Evolutionary conservation across 225 moss, liverwort and hornwort genomes (phyloP), one percentile per base, ranked within the genome.

Genomic region (Polytrichum formosum): DNA sequence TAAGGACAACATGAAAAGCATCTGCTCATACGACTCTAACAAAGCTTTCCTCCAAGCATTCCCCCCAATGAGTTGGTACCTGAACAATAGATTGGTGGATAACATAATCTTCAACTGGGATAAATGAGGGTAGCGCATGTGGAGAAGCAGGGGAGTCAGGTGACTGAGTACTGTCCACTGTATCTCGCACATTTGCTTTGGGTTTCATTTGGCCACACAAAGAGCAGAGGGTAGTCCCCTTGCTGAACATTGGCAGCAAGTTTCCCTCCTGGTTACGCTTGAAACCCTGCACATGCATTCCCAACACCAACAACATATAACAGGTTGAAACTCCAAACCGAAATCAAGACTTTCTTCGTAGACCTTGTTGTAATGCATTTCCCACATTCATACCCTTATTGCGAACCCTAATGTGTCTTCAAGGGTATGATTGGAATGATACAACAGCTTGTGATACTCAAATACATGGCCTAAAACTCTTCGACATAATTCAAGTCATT

Each of bases 51-150:
- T 46, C 46, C 46, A 0, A 59, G 59, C 21, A 59, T 6, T 61
- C 16, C 46, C 46, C 46, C 46, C 13, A 46, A 13, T 26, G 77
- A 73, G 35, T 58, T 83, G 70, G 77, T 94, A 98, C 98, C 90
- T 98, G 94, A 23, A 92, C 81, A 79, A 94, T 82, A 61, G 91
- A 90, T 60, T 91, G 88, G 61, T 84, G 83, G 55, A 98, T 81
- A 61, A 94, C 94, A 75, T 98, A 98, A 72, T 98, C 98, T 64
- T 90, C 98, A 55, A 85, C 72, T 27, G 98, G 94, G 71, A 98
- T 94, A 77, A 94, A 94, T 1, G 98, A 98, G 23, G 94, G 98
- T 67, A 94, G 86, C 64, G 83, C 71, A 76, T 66, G 80, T 23
- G 63, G 54, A 67, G 70, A 72, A 77, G 74, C 31, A 22, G 64